phyloP scores from a whole-genome alignment of 257 asterid genomes.

The Handroanthus guayacan region DNA sequence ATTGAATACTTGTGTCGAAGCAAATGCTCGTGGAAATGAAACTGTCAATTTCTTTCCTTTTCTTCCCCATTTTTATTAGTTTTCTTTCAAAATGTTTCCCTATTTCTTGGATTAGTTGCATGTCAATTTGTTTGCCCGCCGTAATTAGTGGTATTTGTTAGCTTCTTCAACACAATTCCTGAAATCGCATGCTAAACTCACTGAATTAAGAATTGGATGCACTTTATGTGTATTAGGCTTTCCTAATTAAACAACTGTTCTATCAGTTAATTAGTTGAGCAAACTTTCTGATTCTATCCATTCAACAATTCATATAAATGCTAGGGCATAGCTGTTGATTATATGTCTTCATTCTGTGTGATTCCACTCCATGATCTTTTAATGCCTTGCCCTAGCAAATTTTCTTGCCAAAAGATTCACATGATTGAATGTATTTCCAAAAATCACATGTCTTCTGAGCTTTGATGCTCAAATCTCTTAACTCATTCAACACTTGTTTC shows the following conservation, averaged over 20 bases:
- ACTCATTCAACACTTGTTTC: neutral
- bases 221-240: neutral
- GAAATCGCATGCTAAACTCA: neutral
- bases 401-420: neutral
- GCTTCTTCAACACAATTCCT: neutral
- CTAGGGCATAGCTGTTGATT: slow-evolving; percentile 5
- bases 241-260: neutral
- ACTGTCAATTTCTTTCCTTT: neutral
- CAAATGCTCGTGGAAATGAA: neutral
- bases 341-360: neutral
- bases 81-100: neutral
- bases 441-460: slow-evolving; percentile 11
- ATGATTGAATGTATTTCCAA: slow-evolving; percentile 7
- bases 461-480: neutral
- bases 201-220: slow-evolving; percentile 12
- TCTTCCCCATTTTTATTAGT: neutral
- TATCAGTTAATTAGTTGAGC: neutral
- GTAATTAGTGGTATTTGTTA: neutral
- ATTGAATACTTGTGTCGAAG: neutral
- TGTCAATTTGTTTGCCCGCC: slow-evolving; percentile 6
- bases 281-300: neutral
- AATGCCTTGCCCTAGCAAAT: slow-evolving; percentile 13
- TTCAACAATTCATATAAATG: neutral
- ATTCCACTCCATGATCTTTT: neutral
- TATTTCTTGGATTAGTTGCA: slow-evolving; percentile 27